Conservation (phyloP, 1,284 basidiomycete genomes). For the Ustilago nuda region DNA sequence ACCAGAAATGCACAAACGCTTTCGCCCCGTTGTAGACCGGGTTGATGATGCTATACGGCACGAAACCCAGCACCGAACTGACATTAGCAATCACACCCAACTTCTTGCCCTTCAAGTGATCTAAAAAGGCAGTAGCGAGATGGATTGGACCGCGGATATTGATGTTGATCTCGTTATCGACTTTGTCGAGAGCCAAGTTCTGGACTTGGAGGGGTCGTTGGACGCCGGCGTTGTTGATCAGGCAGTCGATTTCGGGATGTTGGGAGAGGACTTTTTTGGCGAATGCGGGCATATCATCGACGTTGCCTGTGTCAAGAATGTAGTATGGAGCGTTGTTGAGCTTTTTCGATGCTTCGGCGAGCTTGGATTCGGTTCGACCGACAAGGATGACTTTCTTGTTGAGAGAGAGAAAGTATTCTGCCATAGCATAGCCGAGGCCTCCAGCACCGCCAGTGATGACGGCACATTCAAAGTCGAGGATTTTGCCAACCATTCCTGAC, state of each 20-base stretch:
- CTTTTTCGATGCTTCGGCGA: constrained; percentile 64
- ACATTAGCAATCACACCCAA: constrained; percentile 61
- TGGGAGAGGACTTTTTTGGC: constrained; percentile 65
- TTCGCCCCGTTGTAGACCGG: constrained; percentile 60
- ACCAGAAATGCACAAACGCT: constrained; percentile 63
- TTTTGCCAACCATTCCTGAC: constrained; percentile 24
- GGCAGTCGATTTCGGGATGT: constrained; percentile 70
- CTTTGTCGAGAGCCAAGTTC: constrained; percentile 57
- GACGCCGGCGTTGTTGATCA: constrained; percentile 71
- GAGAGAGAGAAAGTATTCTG: constrained; percentile 66
- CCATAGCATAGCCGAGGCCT: constrained; percentile 68
- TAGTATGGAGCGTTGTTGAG: constrained; percentile 68
- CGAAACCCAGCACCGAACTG: constrained; percentile 59
- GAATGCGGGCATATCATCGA: constrained; percentile 62
- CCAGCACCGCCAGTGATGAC: constrained; percentile 62
- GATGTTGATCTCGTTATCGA: constrained; percentile 62
- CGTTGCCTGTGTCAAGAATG: constrained; percentile 69
- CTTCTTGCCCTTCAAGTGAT: constrained; percentile 60
- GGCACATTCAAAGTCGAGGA: constrained; percentile 63
- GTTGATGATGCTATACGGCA: constrained; percentile 57
- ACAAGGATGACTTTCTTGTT: constrained; percentile 70
- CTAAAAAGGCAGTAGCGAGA: constrained; percentile 58
- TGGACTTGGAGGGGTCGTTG: constrained; percentile 66
- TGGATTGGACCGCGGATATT: constrained; percentile 65
- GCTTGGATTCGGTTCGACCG: constrained; percentile 69